Evolutionary conservation across 805 yeast genomes (phyloP).

Genomic region (Ogataea henricii): DNA sequence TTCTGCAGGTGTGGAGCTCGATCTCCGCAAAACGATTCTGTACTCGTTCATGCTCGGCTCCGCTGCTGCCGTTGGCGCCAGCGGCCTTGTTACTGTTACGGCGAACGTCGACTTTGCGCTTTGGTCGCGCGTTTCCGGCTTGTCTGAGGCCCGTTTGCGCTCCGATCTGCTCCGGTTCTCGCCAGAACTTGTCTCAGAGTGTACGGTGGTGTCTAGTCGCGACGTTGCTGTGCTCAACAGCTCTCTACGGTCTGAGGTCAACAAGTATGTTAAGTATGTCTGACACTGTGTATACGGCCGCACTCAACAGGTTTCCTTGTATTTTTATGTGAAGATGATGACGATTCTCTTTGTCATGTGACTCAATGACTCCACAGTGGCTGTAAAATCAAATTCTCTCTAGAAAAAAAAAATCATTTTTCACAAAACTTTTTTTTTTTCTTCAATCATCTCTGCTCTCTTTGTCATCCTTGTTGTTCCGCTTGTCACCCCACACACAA

Average conservation of each 20-base stretch:
- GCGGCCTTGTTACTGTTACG: not conserved
- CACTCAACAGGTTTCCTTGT: not conserved
- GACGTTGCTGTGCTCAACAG: conserved; percentile 15
- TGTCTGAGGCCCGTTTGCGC: conserved; percentile 11
- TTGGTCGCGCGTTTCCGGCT: conserved; percentile 24
- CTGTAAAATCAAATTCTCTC: not conserved
- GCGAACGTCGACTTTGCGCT: conserved; percentile 8
- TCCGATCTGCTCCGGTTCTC: conserved; percentile 2
- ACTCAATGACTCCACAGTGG: not conserved
- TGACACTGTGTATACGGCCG: conserved; percentile 1
- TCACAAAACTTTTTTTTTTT: not conserved
- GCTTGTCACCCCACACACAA: not conserved
- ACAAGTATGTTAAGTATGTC: conserved; percentile 23
- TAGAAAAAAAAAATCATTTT: not conserved
- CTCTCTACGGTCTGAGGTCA: conserved; percentile 18
- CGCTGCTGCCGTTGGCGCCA: not conserved
- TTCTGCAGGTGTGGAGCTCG: not conserved
- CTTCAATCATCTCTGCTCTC: not conserved
- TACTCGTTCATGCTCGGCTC: conserved; percentile 10
- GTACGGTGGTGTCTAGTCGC: not conserved
- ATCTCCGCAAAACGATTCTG: conserved; percentile 7
- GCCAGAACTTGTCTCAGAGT: conserved; percentile 2
- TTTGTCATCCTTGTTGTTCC: not conserved
- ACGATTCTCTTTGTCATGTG: not conserved
- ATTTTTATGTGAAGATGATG: not conserved